Base-by-base conservation (phyloP, 2,329 filamentous ascomycete species). In the Dactylellina drechsleri region DNA sequence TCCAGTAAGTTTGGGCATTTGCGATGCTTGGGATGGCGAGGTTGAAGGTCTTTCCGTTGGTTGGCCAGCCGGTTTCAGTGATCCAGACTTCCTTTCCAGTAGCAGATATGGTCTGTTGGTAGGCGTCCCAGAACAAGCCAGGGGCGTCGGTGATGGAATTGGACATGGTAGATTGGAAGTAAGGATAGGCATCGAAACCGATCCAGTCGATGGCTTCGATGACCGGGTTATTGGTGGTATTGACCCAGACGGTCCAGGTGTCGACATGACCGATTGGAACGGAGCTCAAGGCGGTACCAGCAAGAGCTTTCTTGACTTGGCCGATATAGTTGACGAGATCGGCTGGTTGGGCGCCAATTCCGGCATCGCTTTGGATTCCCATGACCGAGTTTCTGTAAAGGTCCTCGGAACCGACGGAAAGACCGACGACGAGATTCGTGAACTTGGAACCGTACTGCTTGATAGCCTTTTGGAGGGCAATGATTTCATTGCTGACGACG, bases 61-160 rank as follows among this genome's bases (percentile, higher is more conserved):
- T 88, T 57, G 93, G 92, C 88, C 91, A 95, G 77, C 93, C 93
- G 15, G 92, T 95, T 86, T 96, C 92, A 28, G 92, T 95, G 77
- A 96, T 86, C 91, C 91, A 95, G 78, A 96, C 87, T 16, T 87
- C 84, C 85, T 93, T 94, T 41, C 85, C 84, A 41, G 87, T 85
- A 52, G 85, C 89, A 15, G 81, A 82, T 76, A 86, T 82, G 40
- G 90, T 91, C 72, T 86, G 84, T 58, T 85, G 82, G 45, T 91
- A 84, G 15, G 92, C 89, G 13, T 86, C 85, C 80, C 89, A 84
- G 85, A 96, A 95, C 59, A 93, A 87, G 16, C 82, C 79, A 80
- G 87, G 87, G 79, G 86, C 89, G 77, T 88, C 85, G 0, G 84
- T 84, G 79, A 96, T 89, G 79, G 82, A 83, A 84, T 93, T 93